Conservation (phyloP, 1,284 basidiomycete genomes). For the Cutaneotrichosporon mucoides region DNA sequence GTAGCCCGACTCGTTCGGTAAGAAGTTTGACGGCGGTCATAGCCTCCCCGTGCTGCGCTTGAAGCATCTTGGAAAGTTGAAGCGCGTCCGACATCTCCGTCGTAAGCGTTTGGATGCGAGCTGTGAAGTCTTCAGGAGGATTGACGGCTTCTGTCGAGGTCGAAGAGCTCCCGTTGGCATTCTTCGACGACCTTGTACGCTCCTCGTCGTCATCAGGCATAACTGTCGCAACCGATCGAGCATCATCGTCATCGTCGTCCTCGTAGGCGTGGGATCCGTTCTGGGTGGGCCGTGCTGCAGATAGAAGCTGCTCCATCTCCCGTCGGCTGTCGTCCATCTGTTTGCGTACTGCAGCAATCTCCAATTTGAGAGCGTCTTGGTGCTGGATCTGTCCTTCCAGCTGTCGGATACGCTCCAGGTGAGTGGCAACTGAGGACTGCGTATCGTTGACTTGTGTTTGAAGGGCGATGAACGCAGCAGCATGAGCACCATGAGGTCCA, state of each 20-base stretch:
- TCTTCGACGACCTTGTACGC: not conserved
- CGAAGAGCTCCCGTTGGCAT: slow-evolving; percentile 26
- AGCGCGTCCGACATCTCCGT: slow-evolving; percentile 73
- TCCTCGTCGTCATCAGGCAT: slow-evolving; percentile 43
- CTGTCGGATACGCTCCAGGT: slow-evolving; percentile 79
- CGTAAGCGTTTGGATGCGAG: slow-evolving; percentile 67
- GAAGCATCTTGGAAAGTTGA: slow-evolving; percentile 66
- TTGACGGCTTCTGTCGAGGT: not conserved
- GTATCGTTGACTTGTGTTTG: slow-evolving; percentile 83
- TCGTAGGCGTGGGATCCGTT: slow-evolving; percentile 14
- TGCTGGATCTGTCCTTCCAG: slow-evolving; percentile 75
- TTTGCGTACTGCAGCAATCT: slow-evolving; percentile 67
- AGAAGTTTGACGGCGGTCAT: slow-evolving; percentile 71
- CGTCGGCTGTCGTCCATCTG: slow-evolving; percentile 60
- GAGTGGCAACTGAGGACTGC: slow-evolving; percentile 69
- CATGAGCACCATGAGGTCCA: slow-evolving; percentile 44
- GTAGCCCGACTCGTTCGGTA: slow-evolving; percentile 56
- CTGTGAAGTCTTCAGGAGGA: slow-evolving; percentile 58
- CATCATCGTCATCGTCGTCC: slow-evolving; percentile 55
- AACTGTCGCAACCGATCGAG: slow-evolving; percentile 41
- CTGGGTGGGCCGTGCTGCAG: slow-evolving; percentile 30
- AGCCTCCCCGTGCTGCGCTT: slow-evolving; percentile 72
- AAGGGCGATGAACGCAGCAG: slow-evolving; percentile 57
- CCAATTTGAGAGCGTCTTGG: slow-evolving; percentile 77
- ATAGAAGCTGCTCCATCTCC: slow-evolving; percentile 41